These are phyloP conservation scores for Pyracantha coccinea DNA, from an alignment of 331 rosid genomes.

Conservation along the genomic window DNA sequence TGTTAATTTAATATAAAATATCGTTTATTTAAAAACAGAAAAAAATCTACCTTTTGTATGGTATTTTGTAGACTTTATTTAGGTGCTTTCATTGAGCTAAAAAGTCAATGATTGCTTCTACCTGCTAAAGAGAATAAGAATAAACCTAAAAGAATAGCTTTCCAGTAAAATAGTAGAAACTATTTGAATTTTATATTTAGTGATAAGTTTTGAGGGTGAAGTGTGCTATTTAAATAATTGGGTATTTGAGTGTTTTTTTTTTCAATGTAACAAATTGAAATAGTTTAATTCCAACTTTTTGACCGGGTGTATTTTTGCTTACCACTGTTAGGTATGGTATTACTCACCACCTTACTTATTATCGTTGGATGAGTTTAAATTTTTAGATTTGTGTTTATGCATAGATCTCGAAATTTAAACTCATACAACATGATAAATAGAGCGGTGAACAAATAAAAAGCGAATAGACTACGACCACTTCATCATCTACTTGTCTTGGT, in stretches of 20 bases:
- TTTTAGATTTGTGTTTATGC: too few relatives aligned
- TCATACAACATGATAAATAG: too few relatives aligned
- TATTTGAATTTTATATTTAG: not conserved
- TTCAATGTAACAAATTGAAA: not conserved
- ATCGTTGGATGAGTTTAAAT: too few relatives aligned
- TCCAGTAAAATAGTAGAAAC: not conserved
- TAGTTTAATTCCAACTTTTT: not conserved
- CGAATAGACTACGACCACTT: not conserved
- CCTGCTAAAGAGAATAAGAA: too few relatives aligned
- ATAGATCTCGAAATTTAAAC: too few relatives aligned
- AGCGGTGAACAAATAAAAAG: too few relatives aligned
- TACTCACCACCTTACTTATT: too few relatives aligned
- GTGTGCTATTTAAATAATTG: not conserved
- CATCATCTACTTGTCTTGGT: not conserved
- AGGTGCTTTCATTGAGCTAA: not conserved
- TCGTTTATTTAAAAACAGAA: too few relatives aligned
- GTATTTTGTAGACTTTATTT: not conserved
- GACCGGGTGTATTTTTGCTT: too few relatives aligned
- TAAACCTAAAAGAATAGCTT: too few relatives aligned
- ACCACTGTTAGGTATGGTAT: too few relatives aligned
- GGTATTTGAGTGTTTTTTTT: not conserved
- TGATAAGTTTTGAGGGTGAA: not conserved
- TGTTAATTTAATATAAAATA: too few relatives aligned
- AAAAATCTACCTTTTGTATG: not conserved
- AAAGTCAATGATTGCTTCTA: not conserved